Conservation (phyloP, 2,329 filamentous ascomycete species). For the Aureobasidium sp. region DNA sequence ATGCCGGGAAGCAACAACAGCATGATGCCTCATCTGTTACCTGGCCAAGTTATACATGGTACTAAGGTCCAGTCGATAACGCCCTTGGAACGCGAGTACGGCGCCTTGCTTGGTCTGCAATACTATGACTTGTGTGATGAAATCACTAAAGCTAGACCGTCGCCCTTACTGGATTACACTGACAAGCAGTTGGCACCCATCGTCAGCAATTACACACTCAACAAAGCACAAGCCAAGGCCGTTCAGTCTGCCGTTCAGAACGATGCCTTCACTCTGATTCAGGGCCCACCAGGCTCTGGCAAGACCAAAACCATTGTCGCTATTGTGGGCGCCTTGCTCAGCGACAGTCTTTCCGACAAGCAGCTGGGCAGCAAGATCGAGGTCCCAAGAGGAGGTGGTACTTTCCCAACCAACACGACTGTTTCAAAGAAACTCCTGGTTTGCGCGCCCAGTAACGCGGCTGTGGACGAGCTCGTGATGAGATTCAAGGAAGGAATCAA, state of each 20-base stretch:
- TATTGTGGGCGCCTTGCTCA: slow-evolving; percentile 82
- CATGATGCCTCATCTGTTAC: slow-evolving; percentile 44
- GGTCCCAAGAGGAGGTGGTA: slow-evolving; percentile 27
- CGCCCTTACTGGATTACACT: slow-evolving; percentile 73
- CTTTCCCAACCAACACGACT: slow-evolving; percentile 20
- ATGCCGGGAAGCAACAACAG: slow-evolving; percentile 41
- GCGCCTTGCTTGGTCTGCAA: slow-evolving; percentile 78
- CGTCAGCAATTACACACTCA: slow-evolving; percentile 72
- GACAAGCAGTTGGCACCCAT: slow-evolving; percentile 62
- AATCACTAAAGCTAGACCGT: slow-evolving; percentile 80
- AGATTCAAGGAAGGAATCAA: slow-evolving; percentile 83
- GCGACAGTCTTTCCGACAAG: slow-evolving; percentile 44
- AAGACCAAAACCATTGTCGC: slow-evolving; percentile 98
- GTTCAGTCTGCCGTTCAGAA: slow-evolving; percentile 90
- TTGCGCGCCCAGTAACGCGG: slow-evolving; percentile 96
- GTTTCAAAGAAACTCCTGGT: slow-evolving; percentile 79
- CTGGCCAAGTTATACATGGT: slow-evolving; percentile 61
- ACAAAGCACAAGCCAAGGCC: slow-evolving; percentile 81
- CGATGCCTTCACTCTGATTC: slow-evolving; percentile 92
- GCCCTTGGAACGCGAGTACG: slow-evolving; percentile 91
- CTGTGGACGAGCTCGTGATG: slow-evolving; percentile 91
- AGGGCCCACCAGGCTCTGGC: slow-evolving; percentile 90
- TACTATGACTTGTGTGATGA: slow-evolving; percentile 96
- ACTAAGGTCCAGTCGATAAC: slow-evolving; percentile 88
- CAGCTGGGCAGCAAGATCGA: slow-evolving; percentile 26